A percentile compares a stretch with the other conserved stretches of the same genome.
Conservation (phyloP, 2,329 filamentous ascomycete species). For the Calonectria ilicicola region DNA sequence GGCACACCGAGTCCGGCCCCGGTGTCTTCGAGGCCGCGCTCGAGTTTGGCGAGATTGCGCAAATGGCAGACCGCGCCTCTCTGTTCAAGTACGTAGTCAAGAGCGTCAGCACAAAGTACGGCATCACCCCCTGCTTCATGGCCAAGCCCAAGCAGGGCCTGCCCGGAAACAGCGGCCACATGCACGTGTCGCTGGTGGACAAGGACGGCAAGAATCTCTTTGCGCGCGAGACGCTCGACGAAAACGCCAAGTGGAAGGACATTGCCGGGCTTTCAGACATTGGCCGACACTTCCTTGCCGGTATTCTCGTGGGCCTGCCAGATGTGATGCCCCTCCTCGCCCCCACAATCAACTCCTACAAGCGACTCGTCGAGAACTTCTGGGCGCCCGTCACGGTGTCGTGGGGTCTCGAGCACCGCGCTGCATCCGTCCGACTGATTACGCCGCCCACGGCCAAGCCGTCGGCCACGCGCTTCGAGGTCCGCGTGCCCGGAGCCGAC, state of each 20-base stretch:
- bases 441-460: slow-evolving; percentile 87
- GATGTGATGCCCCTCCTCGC: slow-evolving; percentile 97
- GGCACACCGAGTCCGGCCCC: slow-evolving; percentile 95
- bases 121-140: slow-evolving; percentile 98
- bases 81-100: slow-evolving; percentile 97
- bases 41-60: slow-evolving; percentile 86
- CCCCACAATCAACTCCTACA: slow-evolving; percentile 97
- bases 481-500: slow-evolving; percentile 94
- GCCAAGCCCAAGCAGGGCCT: slow-evolving; percentile 93
- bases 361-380: slow-evolving; percentile 97
- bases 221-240: slow-evolving; percentile 77
- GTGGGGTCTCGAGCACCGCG: slow-evolving; percentile 96
- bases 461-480: slow-evolving; percentile 90
- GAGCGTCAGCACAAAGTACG: slow-evolving; percentile 85
- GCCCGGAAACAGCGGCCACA: slow-evolving; percentile 95
- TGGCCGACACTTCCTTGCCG: slow-evolving; percentile 92
- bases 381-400: slow-evolving; percentile 98
- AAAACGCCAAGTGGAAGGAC: slow-evolving; percentile 78
- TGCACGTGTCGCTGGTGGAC: slow-evolving; percentile 91
- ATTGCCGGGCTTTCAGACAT: slow-evolving; percentile 85
- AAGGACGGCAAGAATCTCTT: slow-evolving; percentile 87
- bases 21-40: slow-evolving; percentile 96
- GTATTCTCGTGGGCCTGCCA: slow-evolving; percentile 87
- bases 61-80: slow-evolving; percentile 92
- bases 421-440: slow-evolving; percentile 90